phyloP scores from a whole-genome alignment of 257 asterid genomes.

The Craterostigma plantagineum region DNA sequence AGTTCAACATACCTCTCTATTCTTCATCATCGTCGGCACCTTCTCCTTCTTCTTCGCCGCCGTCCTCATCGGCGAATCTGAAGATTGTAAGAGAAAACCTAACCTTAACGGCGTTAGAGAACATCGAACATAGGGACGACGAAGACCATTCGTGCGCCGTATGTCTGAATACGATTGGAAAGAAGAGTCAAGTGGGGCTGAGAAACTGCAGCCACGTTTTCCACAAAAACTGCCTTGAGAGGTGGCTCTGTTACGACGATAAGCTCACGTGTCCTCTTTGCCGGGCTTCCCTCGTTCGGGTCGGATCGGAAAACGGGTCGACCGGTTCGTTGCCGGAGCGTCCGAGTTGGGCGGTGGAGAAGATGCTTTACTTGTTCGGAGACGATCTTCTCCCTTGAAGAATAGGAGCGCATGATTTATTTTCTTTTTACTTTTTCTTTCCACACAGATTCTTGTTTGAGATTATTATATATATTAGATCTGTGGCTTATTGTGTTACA shows the following conservation, averaged over 20 bases:
- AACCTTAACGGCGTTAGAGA: constrained; percentile 28
- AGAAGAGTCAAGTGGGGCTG: constrained; percentile 44
- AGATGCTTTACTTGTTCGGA: constrained; percentile 61
- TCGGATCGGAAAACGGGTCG: constrained; percentile 10
- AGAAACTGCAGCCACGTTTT: constrained; percentile 59
- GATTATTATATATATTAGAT: too few species aligned
- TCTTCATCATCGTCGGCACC: neutral
- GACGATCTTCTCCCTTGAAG: constrained; percentile 54
- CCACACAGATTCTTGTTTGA: too few species aligned
- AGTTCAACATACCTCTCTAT: too few species aligned
- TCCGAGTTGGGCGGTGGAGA: constrained; percentile 71
- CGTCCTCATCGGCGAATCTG: constrained; percentile 12
- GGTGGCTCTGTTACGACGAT: constrained; percentile 41
- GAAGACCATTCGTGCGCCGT: constrained; percentile 34
- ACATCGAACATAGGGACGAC: constrained; percentile 15
- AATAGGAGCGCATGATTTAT: too few species aligned
- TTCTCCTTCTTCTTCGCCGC: constrained; percentile 9
- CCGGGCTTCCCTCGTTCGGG: constrained; percentile 26
- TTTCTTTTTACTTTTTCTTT: too few species aligned
- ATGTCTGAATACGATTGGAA: constrained; percentile 28
- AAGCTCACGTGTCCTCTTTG: constrained; percentile 54
- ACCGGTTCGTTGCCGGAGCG: constrained; percentile 11
- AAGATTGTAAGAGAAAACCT: constrained; percentile 19
- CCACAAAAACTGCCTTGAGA: constrained; percentile 50
- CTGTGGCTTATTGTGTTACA: too few species aligned